Evolutionary conservation across 768 basidiomycete genomes (phyloP).

Genomic region (Pleurotus djamor): DNA sequence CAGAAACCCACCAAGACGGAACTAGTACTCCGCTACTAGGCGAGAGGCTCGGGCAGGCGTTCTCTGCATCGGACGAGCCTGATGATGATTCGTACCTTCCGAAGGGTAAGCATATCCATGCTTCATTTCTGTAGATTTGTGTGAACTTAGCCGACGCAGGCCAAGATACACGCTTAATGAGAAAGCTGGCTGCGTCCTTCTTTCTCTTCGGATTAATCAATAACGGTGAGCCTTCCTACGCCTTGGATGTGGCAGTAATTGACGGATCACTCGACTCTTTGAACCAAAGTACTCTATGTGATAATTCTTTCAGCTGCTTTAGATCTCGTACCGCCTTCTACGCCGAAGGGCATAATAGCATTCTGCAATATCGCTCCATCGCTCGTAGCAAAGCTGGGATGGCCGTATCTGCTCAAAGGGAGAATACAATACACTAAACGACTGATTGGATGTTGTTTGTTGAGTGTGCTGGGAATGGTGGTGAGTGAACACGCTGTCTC

Average conservation of each 20-base stretch:
- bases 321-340: conserved; percentile 88
- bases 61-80: not conserved
- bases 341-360: conserved; percentile 92
- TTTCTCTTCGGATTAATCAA: conserved; percentile 92
- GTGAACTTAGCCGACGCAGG: conserved; percentile 12
- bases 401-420: conserved; percentile 89
- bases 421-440: conserved; percentile 78
- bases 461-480: conserved; percentile 85
- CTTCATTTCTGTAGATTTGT: not conserved
- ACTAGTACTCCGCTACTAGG: not conserved
- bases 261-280: not conserved
- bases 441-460: conserved; percentile 67
- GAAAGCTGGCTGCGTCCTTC: conserved; percentile 62
- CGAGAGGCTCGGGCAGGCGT: not conserved
- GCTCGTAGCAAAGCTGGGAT: conserved; percentile 82
- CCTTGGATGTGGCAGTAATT: conserved; percentile 1
- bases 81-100: not conserved
- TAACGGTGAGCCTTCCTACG: conserved; percentile 54
- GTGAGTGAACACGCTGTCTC: conserved; percentile 41
- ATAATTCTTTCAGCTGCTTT: conserved; percentile 95
- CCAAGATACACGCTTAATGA: conserved; percentile 25
- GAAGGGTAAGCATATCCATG: not conserved
- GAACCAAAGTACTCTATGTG: conserved; percentile 81
- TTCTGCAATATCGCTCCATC: conserved; percentile 96
- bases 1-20: not conserved